phyloP scores from a whole-genome alignment of 2,329 filamentous ascomycete genomes.

The Phaeomoniella chlamydospora region DNA sequence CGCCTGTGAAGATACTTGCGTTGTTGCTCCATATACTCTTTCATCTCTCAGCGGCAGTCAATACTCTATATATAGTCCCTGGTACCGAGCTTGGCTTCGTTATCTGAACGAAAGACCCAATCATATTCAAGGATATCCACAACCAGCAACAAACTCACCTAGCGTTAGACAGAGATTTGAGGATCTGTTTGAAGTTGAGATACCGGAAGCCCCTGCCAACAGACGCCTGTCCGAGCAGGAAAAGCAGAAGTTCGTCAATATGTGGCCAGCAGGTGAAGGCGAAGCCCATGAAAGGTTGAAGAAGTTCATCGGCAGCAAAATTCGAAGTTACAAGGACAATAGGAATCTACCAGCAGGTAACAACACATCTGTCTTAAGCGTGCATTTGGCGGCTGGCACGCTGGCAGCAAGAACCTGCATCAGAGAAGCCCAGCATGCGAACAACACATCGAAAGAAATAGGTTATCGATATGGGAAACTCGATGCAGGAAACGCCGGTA shows the following conservation, averaged over 20 bases:
- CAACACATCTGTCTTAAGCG: slow-evolving; percentile 55
- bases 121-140: slow-evolving; percentile 46
- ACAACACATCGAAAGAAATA: slow-evolving; percentile 36
- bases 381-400: slow-evolving; percentile 57
- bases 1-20: slow-evolving; percentile 67
- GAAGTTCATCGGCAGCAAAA: slow-evolving; percentile 53
- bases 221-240: slow-evolving; percentile 49
- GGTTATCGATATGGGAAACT: slow-evolving; percentile 30
- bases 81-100: slow-evolving; percentile 63
- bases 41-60: slow-evolving; percentile 56
- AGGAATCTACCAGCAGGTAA: slow-evolving; percentile 52
- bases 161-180: slow-evolving; percentile 32
- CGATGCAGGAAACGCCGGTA: slow-evolving; percentile 50
- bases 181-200: slow-evolving; percentile 42
- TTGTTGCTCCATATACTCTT: slow-evolving; percentile 61
- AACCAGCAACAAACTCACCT: slow-evolving; percentile 41
- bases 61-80: slow-evolving; percentile 73
- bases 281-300: slow-evolving; percentile 51
- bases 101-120: slow-evolving; percentile 57
- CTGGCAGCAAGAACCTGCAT: slow-evolving; percentile 55
- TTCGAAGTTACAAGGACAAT: slow-evolving; percentile 44
- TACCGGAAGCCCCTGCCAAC: slow-evolving; percentile 48
- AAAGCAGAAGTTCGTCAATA: slow-evolving; percentile 35
- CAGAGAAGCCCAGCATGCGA: slow-evolving; percentile 44
- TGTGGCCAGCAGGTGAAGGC: slow-evolving; percentile 66